Conservation (phyloP, 768 basidiomycete genomes). For the Clitopilus passeckerianus region DNA sequence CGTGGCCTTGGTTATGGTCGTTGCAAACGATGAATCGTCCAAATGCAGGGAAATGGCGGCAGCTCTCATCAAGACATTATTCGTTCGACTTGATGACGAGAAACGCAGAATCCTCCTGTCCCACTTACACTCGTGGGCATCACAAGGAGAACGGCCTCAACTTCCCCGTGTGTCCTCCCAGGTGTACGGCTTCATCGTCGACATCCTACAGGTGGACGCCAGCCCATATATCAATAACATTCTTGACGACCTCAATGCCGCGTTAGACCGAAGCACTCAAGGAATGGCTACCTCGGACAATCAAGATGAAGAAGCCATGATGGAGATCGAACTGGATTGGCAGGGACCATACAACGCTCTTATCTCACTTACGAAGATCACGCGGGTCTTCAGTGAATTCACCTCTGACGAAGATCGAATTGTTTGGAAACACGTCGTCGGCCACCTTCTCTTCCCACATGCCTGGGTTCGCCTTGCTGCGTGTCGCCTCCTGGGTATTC, state of each 20-base stretch:
- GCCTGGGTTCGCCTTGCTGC: constrained; percentile 89
- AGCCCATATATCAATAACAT: constrained; percentile 41
- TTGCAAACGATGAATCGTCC: constrained; percentile 91
- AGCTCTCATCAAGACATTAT: constrained; percentile 73
- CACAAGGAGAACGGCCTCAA: constrained; percentile 51
- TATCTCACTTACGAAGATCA: constrained; percentile 56
- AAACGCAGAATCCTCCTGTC: constrained; percentile 52
- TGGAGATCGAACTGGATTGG: constrained; percentile 67
- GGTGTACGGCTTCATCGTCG: constrained; percentile 78
- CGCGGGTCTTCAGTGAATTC: constrained; percentile 51
- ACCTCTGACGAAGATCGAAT: constrained; percentile 41
- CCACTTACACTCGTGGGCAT: constrained; percentile 78
- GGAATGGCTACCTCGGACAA: constrained; percentile 21
- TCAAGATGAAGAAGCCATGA: constrained; percentile 33
- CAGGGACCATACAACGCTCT: constrained; percentile 80
- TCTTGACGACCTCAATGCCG: constrained; percentile 49
- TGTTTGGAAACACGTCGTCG: constrained; percentile 57
- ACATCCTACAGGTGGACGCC: constrained; percentile 50
- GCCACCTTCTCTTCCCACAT: constrained; percentile 83
- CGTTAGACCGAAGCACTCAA: constrained; percentile 39
- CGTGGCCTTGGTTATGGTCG: constrained; percentile 84
- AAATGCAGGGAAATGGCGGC: constrained; percentile 89
- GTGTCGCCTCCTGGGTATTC: constrained; percentile 65
- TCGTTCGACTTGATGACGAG: constrained; percentile 60
- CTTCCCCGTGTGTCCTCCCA: constrained; percentile 75